Evolutionary conservation across 257 asterid species (phyloP), one percentile per base, ranked within the genome.

Genomic region (Salvia hispanica): DNA sequence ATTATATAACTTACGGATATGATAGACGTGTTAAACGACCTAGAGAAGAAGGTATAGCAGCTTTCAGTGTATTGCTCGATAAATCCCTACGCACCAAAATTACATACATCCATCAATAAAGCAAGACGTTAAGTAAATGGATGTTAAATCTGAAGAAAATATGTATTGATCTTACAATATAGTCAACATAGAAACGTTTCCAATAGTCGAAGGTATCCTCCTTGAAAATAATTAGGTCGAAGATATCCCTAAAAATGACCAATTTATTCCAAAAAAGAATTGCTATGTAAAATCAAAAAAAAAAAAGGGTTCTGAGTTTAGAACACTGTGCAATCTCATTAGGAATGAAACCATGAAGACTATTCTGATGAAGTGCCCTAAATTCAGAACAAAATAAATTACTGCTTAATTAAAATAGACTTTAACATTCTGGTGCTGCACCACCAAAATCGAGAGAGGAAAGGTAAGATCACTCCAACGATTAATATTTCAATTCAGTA

Each of bases 341-440:
- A 4, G 97, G 99, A 72, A 94, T 91, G 42, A 34, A 40, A 34
- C 99, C 96, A 76, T 91, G 97, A 47, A 91, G 92, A 61, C 85
- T 84, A 75, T 94, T 94, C 81, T 87, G 95, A 69, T 91, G 96
- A 75, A 94, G 96, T 31, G 97, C 97, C 88, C 99, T 94, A 55
- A 62, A 79, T 74, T 59, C 44, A 57, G 33, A 33, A 0, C 31
- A 52, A 33, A 36, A 15, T n/a, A n/a, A n/a, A n/a, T n/a, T n/a
- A n/a, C n/a, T n/a, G n/a, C n/a, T n/a, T n/a, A n/a, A n/a, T n/a
- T n/a, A n/a, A n/a, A n/a, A n/a, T n/a, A n/a, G n/a, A n/a, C n/a
- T n/a, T n/a, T n/a, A n/a, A n/a, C n/a, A n/a, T n/a, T n/a, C n/a
- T n/a, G n/a, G n/a, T n/a, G n/a, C n/a, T n/a, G n/a, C n/a, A n/a